Evolutionary conservation across 2,329 filamentous ascomycete species (phyloP), one percentile per base, ranked within the genome.

Genomic region (Ramularia collo-cygni): DNA sequence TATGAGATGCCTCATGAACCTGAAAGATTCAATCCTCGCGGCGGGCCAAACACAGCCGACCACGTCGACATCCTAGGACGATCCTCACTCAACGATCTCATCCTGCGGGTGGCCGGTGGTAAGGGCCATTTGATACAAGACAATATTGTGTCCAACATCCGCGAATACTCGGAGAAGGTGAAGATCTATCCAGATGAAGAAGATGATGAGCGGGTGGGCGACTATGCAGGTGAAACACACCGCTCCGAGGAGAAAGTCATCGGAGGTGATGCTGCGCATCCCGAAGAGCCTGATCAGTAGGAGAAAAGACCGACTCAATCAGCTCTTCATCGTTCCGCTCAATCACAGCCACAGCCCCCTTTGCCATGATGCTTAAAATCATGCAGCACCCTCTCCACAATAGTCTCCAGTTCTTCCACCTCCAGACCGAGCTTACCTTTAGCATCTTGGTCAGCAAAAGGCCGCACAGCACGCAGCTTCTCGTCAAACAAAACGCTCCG

Each of bases 1-100:
- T 88, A 83, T 46, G 92, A 98, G 68, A 98, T 98, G 92, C 85
- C 82, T 1, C 92, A 98, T 59, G 89, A 96, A 57, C 92, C 92
- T 1, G 90, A 95, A 54, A 70, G 86, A 13, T 98, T 95, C 62
- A 90, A 81, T 53, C 87, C 92, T 1, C 72, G 92, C 4, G 79
- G 78, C 29, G 78, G 76, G 0, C 77, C 77, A 0, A 81, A 81
- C 50, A 81, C 77, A 26, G 75, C 88, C 10, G 92, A 98, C 59
- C 92, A 98, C 58, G 92, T 98, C 36, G 92, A 98, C 59, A 98
- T 98, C 43, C 72, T 98, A 2, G 92, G 92, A 1, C 72, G 92
- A 19, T 81, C 88, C 51, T 87, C 79, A 21, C 71, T 98, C 17
- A 98, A 98, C 56, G 92, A 98, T 63, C 68, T 96, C 35, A 83